Conservation (phyloP, 139 green algal genomes). For the Asterochloris sp. region DNA sequence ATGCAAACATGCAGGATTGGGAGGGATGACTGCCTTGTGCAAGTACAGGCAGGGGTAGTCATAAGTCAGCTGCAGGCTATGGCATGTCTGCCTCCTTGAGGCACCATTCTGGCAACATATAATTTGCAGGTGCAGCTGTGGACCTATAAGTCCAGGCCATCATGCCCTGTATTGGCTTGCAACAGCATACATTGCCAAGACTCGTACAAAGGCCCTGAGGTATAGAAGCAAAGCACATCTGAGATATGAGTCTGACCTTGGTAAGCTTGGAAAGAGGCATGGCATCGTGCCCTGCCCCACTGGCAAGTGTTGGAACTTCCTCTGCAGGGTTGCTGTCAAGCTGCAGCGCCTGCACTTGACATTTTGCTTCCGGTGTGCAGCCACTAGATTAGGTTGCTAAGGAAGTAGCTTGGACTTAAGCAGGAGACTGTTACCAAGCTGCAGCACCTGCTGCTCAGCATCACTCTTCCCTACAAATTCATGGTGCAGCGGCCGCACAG, state of each 20-base stretch:
- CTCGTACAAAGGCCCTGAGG: neutral
- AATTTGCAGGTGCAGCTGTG: too few relatives aligned
- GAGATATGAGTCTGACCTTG: conserved; percentile 27
- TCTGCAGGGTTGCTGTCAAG: neutral
- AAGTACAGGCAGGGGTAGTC: neutral
- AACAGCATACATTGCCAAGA: neutral
- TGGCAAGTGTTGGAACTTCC: conserved; percentile 59
- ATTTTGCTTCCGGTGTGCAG: too few relatives aligned
- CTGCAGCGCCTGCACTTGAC: too few relatives aligned
- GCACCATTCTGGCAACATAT: too few relatives aligned
- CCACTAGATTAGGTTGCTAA: too few relatives aligned
- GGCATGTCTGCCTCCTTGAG: neutral
- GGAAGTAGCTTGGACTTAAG: too few relatives aligned
- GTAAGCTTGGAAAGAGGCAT: conserved; percentile 76
- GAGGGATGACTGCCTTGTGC: neutral
- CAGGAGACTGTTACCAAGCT: too few relatives aligned
- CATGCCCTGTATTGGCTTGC: neutral
- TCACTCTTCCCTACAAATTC: too few relatives aligned
- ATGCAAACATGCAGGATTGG: neutral
- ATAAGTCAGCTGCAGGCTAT: neutral
- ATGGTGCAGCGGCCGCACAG: too few relatives aligned
- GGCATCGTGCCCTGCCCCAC: conserved; percentile 88
- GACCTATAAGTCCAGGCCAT: too few relatives aligned
- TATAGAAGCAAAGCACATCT: neutral
- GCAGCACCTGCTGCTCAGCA: too few relatives aligned